Percentiles rank a stretch among this genome's conserved stretches.
These are phyloP conservation scores for Talaromyces sp. DNA, from an alignment of 2,329 filamentous ascomycete genomes.

Conservation along the genomic window DNA sequence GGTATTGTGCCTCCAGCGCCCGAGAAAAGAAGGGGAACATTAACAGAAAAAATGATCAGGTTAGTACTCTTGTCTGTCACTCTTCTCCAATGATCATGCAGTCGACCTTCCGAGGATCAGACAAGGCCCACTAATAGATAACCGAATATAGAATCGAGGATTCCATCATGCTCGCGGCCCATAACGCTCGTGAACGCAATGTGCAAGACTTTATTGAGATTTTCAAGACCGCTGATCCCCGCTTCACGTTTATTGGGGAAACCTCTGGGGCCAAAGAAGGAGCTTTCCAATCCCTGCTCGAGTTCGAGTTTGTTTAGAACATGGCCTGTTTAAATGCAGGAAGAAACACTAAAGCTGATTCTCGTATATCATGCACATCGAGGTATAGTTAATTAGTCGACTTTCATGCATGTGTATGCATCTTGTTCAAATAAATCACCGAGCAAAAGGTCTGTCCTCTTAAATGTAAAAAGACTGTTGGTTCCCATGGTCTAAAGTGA, in stretches of 20 bases:
- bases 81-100: not conserved
- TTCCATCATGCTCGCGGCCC: constrained; percentile 10
- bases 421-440: not conserved
- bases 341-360: not conserved
- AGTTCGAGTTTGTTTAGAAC: not conserved
- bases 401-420: not conserved
- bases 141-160: constrained; percentile 10
- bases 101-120: not conserved
- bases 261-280: not conserved
- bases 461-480: not conserved
- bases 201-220: not conserved
- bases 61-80: not conserved
- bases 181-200: constrained; percentile 9
- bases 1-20: constrained; percentile 23
- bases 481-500: not conserved
- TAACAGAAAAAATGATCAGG: not conserved
- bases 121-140: not conserved
- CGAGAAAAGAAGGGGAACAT: not conserved
- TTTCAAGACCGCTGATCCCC: not conserved
- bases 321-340: not conserved
- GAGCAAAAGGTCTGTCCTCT: not conserved
- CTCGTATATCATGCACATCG: not conserved
- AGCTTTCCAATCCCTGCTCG: not conserved
- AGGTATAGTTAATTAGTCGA: not conserved
- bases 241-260: not conserved